Base-by-base conservation (phyloP, 2,329 filamentous ascomycete genomes). In the Botrytis elliptica region DNA sequence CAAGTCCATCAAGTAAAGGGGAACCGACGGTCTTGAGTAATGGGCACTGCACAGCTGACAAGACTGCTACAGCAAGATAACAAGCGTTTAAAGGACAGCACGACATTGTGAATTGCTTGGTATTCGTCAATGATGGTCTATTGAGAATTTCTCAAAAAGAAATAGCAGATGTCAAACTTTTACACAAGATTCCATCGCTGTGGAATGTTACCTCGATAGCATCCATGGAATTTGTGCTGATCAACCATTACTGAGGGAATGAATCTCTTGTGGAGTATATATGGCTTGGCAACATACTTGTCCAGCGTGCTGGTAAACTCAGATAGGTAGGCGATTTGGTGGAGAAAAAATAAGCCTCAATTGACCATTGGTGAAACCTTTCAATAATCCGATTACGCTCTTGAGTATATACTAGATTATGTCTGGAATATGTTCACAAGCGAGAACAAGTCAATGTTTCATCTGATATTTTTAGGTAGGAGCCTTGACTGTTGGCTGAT, bases 51-150 rank as follows among this genome's bases (percentile, higher is more conserved):
- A 18, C 36, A 33, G 36, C 6, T 42, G 66, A 38, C 5, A 68
- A n/a, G 10, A 18, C 25, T 22, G 66, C 66, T 3, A 68, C 66
- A 10, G 66, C 66, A 42, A 68, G 36, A 57, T 68, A 68, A 42
- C 49, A 68, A 29, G 49, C 36, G 55, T 68, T 68, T 22, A 42
- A 38, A 20, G 66, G 49, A 42, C 66, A 68, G 49, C 66, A 68
- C 25, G 66, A n/a, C 36, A 68, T 68, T 6, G n/a, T 68, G 4
- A 16, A 57, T 25, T 42, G 9, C 36, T 4, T 10, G 10, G 46
- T 57, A 25, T 42, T 42, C 40, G 40, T 42, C 40, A 42, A 42
- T 14, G 40, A 42, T 42, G 40, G 40, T 2, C 40, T 0, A 14
- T 14, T 42, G 40, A 42, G 40, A 42, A 42, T 42, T 42, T 42